phyloP scores from a whole-genome alignment of 148 eudicot species.

The Agrostemma githago region DNA sequence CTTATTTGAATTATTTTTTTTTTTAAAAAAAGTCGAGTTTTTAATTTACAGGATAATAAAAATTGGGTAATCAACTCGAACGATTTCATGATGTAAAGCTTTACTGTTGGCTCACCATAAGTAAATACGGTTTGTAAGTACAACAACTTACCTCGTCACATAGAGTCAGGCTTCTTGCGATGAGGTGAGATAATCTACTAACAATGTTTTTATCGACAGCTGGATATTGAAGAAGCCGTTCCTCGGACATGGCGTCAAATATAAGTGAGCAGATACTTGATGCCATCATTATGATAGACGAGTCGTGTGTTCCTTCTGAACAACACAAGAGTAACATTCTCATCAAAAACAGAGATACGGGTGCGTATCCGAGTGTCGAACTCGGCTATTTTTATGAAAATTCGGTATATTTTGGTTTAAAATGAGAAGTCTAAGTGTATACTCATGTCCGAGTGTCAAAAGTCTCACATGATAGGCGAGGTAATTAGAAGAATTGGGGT shows the following conservation, averaged over 20 bases:
- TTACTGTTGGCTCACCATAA: not conserved
- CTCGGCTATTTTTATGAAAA: no score
- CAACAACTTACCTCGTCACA: conserved; percentile 45
- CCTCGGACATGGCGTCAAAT: conserved; percentile 65
- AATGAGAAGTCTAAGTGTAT: no score
- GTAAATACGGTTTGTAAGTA: not conserved
- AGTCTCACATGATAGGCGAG: no score
- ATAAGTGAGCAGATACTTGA: conserved; percentile 79
- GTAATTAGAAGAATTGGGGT: no score
- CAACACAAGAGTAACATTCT: not conserved
- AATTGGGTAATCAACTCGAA: not conserved
- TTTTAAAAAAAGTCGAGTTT: not conserved
- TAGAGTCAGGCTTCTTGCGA: conserved; percentile 51
- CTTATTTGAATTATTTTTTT: no score
- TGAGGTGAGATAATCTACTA: conserved; percentile 44
- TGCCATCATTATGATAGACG: conserved; percentile 70
- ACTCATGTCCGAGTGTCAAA: not conserved
- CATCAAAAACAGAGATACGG: not conserved
- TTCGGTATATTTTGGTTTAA: no score
- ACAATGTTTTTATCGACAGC: conserved; percentile 41
- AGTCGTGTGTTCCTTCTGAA: conserved; percentile 45
- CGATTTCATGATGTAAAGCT: not conserved
- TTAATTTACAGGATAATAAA: not conserved
- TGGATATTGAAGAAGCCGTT: conserved; percentile 49
- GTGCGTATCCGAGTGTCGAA: no score